phyloP scores from a whole-genome alignment of 371 early-diverging fungal genomes.

The Zychaea mexicana region DNA sequence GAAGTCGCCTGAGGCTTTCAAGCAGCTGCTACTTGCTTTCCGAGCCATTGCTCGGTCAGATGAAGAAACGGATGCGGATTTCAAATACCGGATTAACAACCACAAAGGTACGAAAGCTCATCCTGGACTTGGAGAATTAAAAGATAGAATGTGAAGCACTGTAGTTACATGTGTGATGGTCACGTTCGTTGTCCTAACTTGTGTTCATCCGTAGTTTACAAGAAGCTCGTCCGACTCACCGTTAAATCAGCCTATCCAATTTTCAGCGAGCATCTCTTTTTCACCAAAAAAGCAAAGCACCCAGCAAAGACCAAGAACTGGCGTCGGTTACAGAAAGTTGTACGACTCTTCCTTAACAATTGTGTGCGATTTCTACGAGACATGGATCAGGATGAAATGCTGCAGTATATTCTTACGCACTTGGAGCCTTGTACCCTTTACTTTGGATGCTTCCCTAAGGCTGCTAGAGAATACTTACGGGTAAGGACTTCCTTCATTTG shows the following conservation, averaged over 20 bases:
- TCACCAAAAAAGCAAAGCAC: slow-evolving; percentile 51
- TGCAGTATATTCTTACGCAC: slow-evolving; percentile 77
- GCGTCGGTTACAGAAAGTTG: slow-evolving; percentile 72
- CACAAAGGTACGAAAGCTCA: slow-evolving; percentile 40
- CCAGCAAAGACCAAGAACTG: slow-evolving; percentile 72
- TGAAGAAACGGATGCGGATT: slow-evolving; percentile 38
- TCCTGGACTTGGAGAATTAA: background rate
- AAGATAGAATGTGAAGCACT: background rate
- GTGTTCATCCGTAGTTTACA: slow-evolving; percentile 60
- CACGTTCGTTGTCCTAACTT: background rate
- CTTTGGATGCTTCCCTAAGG: slow-evolving; percentile 84
- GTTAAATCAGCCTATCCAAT: slow-evolving; percentile 59
- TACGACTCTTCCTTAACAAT: slow-evolving; percentile 77
- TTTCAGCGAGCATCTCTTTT: slow-evolving; percentile 60
- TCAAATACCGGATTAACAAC: slow-evolving; percentile 71
- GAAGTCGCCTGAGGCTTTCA: slow-evolving; percentile 35
- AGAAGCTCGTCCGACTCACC: slow-evolving; percentile 67
- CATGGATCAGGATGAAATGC: slow-evolving; percentile 78
- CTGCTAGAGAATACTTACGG: slow-evolving; percentile 77
- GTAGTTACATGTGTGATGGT: background rate
- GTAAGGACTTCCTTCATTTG: too few relatives aligned
- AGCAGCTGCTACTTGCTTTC: slow-evolving; percentile 74
- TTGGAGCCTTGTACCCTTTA: slow-evolving; percentile 73
- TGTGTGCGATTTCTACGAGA: slow-evolving; percentile 75
- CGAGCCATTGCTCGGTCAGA: slow-evolving; percentile 77